These are phyloP conservation scores for Glutinoglossum americanum DNA, from an alignment of 495 filamentous ascomycete species.

Conservation along the genomic window DNA sequence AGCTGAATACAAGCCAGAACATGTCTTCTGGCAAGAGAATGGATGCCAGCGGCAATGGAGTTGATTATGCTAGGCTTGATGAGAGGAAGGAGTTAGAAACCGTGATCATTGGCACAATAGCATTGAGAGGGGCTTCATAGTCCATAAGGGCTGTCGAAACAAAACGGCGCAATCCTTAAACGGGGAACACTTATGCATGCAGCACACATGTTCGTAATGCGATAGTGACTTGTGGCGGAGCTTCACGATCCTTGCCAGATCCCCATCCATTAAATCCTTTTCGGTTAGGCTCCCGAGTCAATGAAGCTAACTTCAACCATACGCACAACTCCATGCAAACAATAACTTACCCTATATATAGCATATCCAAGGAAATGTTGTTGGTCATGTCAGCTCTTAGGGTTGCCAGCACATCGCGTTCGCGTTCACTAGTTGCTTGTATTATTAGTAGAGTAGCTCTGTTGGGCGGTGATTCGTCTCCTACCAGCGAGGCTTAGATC, in stretches of 20 bases:
- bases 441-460: background rate
- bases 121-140: conserved; percentile 31
- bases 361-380: background rate
- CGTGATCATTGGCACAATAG: conserved; percentile 47
- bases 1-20: conserved; percentile 30
- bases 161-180: background rate
- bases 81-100: conserved; percentile 34
- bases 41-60: background rate
- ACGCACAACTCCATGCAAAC: too few relatives aligned
- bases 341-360: background rate
- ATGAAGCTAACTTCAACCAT: background rate
- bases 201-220: background rate
- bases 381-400: too few relatives aligned
- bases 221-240: background rate
- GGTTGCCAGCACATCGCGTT: background rate
- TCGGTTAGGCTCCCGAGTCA: background rate
- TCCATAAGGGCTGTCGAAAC: background rate
- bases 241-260: background rate
- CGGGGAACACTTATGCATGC: background rate
- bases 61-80: conserved; percentile 6
- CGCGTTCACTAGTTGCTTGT: background rate
- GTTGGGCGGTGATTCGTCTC: background rate
- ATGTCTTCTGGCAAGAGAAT: conserved; percentile 16
- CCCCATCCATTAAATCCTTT: background rate
- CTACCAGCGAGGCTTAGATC: background rate